Conservation (phyloP, 176 grass and related monocot species). For the Oryza rufipogon region DNA sequence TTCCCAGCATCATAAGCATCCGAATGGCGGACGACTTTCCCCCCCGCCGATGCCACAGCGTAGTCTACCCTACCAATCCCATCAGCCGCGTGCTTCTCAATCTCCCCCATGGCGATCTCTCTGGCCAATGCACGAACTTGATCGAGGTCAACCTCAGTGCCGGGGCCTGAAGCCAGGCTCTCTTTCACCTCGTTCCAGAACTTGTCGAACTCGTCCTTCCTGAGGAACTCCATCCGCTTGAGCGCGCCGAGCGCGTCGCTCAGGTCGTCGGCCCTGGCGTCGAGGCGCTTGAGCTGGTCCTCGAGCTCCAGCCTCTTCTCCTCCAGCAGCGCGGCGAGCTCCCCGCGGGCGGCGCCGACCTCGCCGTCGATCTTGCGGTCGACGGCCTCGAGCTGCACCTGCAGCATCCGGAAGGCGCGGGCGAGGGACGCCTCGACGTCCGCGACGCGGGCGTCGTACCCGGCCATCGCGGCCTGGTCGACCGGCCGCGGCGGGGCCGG, state of each 20-base stretch:
- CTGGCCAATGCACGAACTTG: slow-evolving; percentile 67
- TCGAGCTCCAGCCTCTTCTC: slow-evolving; percentile 58
- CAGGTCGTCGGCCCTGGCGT: slow-evolving; percentile 51
- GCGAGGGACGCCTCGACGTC: slow-evolving; percentile 67
- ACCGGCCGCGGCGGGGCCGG: slow-evolving; percentile 4
- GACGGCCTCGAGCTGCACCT: slow-evolving; percentile 78
- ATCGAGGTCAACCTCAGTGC: slow-evolving; percentile 57
- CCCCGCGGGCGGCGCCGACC: slow-evolving; percentile 45
- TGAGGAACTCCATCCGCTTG: slow-evolving; percentile 51
- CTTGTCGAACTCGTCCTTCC: slow-evolving; percentile 65
- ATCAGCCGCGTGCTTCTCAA: slow-evolving; percentile 90
- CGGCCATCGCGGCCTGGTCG: slow-evolving; percentile 29
- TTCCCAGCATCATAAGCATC: slow-evolving; percentile 49
- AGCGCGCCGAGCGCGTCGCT: slow-evolving; percentile 60
- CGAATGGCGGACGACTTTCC: slow-evolving; percentile 67
- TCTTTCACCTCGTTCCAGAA: slow-evolving; percentile 64
- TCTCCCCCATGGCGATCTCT: slow-evolving; percentile 76
- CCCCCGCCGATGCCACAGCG: slow-evolving; percentile 72
- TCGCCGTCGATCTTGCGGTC: slow-evolving; percentile 77
- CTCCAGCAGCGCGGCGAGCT: slow-evolving; percentile 59
- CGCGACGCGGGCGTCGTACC: slow-evolving; percentile 56
- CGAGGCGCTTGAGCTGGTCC: slow-evolving; percentile 51
- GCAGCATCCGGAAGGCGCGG: slow-evolving; percentile 61
- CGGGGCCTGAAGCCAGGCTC: slow-evolving; percentile 11
- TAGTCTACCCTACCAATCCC: slow-evolving; percentile 93